Conservation (phyloP, 495 filamentous ascomycete species). For the Penicillium malachiteum region DNA sequence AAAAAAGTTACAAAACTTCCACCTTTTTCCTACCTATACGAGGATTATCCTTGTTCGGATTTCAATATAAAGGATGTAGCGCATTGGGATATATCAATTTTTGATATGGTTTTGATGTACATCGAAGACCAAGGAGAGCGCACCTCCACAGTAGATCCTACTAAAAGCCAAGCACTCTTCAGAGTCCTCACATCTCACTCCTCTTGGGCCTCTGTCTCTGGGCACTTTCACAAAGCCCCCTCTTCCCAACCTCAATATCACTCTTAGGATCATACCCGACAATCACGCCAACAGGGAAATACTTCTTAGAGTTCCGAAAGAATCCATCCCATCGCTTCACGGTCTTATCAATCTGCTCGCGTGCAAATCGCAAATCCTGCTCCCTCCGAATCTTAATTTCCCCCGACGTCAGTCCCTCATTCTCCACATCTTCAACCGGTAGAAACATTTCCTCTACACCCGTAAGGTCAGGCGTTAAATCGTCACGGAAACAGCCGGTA, state of each 20-base stretch:
- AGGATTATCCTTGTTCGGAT: not conserved
- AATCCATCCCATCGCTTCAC: constrained; percentile 56
- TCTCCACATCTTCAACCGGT: constrained; percentile 65
- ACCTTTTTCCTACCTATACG: not conserved
- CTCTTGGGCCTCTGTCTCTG: constrained; percentile 42
- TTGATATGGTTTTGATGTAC: no score
- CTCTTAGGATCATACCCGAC: constrained; percentile 28
- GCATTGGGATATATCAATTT: not conserved
- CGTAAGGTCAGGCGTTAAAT: constrained; percentile 75
- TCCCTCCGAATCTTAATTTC: constrained; percentile 57
- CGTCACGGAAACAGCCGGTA: constrained; percentile 92
- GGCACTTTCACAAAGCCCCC: constrained; percentile 50
- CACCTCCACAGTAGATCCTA: no score
- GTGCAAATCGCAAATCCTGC: constrained; percentile 48
- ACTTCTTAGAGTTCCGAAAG: constrained; percentile 75
- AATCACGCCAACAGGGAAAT: constrained; percentile 70
- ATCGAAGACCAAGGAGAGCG: no score
- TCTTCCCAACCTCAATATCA: constrained; percentile 31
- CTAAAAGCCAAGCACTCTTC: no score
- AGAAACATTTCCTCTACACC: constrained; percentile 91
- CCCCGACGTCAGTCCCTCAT: constrained; percentile 42
- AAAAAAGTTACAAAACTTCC: constrained; percentile 38
- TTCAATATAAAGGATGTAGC: not conserved
- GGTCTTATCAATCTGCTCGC: constrained; percentile 40
- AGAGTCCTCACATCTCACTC: constrained; percentile 20